phyloP scores from a whole-genome alignment of 257 asterid genomes.

The Fraxinus anomala region DNA sequence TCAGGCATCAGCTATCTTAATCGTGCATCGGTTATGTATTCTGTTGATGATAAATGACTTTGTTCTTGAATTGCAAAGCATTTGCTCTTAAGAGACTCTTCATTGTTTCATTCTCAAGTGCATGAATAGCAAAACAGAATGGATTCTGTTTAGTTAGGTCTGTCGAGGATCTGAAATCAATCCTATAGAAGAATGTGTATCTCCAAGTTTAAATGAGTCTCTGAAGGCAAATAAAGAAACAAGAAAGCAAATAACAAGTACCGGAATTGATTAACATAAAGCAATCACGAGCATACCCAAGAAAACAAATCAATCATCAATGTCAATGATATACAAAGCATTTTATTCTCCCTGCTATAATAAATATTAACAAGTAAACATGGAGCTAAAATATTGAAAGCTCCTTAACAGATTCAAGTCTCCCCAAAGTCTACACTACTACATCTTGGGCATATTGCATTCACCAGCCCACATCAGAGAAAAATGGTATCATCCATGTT shows the following conservation, averaged over 20 bases:
- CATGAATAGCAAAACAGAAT: too few relatives aligned
- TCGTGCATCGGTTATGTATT: too few relatives aligned
- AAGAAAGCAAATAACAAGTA: too few relatives aligned
- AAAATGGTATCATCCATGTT: constrained; percentile 35
- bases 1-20: too few relatives aligned
- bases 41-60: not conserved
- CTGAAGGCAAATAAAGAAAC: too few relatives aligned
- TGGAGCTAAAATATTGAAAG: not conserved
- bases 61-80: not conserved
- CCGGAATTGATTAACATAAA: too few relatives aligned
- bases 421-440: not conserved
- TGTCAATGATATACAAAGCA: not conserved
- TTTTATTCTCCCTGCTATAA: not conserved
- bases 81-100: not conserved
- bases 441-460: not conserved
- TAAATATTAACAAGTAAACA: not conserved
- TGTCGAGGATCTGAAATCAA: too few relatives aligned
- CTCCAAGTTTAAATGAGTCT: too few relatives aligned
- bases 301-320: too few relatives aligned
- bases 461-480: not conserved
- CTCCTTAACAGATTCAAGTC: not conserved
- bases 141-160: too few relatives aligned
- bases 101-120: too few relatives aligned
- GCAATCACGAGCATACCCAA: not conserved
- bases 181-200: too few relatives aligned